Evolutionary conservation across 2,329 filamentous ascomycete genomes (phyloP).

Genomic region (Colletotrichum kahawae): DNA sequence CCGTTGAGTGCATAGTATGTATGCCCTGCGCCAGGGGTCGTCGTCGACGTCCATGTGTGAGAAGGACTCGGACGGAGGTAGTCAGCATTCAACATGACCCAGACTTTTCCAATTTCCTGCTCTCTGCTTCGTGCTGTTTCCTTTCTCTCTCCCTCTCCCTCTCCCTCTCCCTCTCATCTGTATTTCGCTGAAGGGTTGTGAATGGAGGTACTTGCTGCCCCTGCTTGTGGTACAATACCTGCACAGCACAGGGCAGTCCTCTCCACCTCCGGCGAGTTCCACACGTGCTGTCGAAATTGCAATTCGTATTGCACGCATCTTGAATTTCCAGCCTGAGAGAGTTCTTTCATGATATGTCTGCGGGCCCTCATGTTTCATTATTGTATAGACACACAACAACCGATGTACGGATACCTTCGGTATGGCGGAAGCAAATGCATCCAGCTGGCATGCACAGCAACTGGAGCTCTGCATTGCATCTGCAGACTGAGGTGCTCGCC

Average conservation of each 20-base stretch:
- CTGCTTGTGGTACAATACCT: not conserved
- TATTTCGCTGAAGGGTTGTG: not conserved
- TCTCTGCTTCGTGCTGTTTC: too few relatives aligned
- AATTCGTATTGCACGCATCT: slow-evolving; percentile 4
- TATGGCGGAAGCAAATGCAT: not conserved
- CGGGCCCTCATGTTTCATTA: not conserved
- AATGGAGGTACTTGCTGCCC: not conserved
- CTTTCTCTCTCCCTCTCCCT: too few relatives aligned
- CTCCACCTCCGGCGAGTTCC: not conserved
- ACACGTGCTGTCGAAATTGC: not conserved
- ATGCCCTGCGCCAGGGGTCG: too few relatives aligned
- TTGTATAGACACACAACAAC: not conserved
- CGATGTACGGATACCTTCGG: not conserved
- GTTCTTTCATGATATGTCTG: not conserved
- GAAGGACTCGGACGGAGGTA: too few relatives aligned
- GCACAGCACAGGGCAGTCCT: not conserved
- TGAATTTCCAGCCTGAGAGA: not conserved
- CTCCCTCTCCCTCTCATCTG: too few relatives aligned
- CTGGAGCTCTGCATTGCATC: not conserved
- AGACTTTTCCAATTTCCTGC: too few relatives aligned
- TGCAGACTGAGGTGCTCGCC: not conserved
- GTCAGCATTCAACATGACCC: too few relatives aligned
- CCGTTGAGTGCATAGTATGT: not conserved
- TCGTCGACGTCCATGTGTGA: too few relatives aligned
- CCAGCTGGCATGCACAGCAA: not conserved